Evolutionary conservation across 257 asterid species (phyloP), one percentile per base, ranked within the genome.

Genomic region (Solanum chiquidenum): DNA sequence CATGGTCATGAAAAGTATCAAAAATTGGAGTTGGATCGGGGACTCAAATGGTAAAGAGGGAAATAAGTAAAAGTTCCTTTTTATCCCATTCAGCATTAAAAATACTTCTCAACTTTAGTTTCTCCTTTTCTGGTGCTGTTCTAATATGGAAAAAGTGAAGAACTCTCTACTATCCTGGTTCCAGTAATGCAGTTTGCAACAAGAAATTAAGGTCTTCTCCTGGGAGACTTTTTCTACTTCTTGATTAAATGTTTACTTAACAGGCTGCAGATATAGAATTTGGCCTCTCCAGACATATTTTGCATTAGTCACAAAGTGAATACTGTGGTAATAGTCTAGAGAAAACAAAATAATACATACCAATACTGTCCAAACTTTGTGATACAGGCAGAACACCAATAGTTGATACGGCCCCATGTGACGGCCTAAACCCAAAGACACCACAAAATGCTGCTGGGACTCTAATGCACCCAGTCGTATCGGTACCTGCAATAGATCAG

Each of bases 321-420:
- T 46, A 80, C 1, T 80, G 11, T 49, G 44, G 85, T 38, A 83
- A 77, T 37, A 84, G 90, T 86, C 83, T 82, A 46, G 86, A 25
- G 34, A 75, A 37, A 55, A 27, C 83, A 88, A 44, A 68, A 89
- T 49, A 23, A 55, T 71, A 71, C 98, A 76, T 94, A 97, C 99
- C 99, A 88, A 97, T 91, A 88, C 98, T 90, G 83, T 96, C 99
- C 84, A 97, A 89, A 91, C 98, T 95, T 92, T 95, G 98, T 40
- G 99, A 96, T 89, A 90, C 95, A 86, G 98, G 99, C 80, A 90
- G 87, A 66, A 97, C 93, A 74, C 99, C 98, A 90, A 96, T 89
- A 40, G 95, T 84, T 86, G 98, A 93, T 83, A 94, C 93, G 64
- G 89, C 55, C 77, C 99, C 98, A 69, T 97, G 99, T 69, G 99